Percentiles rank a stretch among this genome's conserved stretches.
These are phyloP conservation scores for Streptanthus diversifolius DNA, from an alignment of 345 rosid genomes.

Conservation along the genomic window DNA sequence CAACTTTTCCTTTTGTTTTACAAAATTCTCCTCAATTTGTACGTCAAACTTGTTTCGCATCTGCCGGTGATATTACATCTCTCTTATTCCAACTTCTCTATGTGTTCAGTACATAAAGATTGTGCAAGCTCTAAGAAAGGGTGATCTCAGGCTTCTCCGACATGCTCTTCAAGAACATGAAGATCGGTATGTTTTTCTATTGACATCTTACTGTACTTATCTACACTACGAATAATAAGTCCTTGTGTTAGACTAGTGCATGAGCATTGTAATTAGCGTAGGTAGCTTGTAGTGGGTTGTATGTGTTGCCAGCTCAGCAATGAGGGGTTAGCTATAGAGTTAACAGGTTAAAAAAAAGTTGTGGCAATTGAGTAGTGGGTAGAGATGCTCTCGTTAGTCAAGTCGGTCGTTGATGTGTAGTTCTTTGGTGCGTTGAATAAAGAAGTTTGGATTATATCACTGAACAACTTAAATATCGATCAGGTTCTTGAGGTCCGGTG, in stretches of 20 bases:
- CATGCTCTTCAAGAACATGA: constrained; percentile 84
- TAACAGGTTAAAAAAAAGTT: background rate
- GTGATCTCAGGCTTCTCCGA: constrained; percentile 90
- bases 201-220: background rate
- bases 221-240: background rate
- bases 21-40: background rate
- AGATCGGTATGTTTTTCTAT: constrained; percentile 52
- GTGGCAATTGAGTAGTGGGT: background rate
- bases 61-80: background rate
- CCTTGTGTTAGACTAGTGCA: constrained; percentile 1
- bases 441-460: background rate
- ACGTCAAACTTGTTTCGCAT: background rate
- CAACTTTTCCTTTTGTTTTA: constrained; percentile 2
- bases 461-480: background rate
- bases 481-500: constrained; percentile 93
- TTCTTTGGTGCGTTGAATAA: background rate
- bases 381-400: background rate
- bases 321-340: background rate
- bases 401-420: background rate
- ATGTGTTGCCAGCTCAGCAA: background rate
- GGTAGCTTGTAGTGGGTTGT: constrained; percentile 2
- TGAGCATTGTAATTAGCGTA: constrained; percentile 1
- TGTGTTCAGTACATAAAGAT: constrained; percentile 64
- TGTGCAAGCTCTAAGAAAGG: constrained; percentile 64
- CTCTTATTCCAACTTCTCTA: constrained; percentile 13